Conservation (phyloP, 768 basidiomycete genomes). For the Suillus fuscotomentosus region DNA sequence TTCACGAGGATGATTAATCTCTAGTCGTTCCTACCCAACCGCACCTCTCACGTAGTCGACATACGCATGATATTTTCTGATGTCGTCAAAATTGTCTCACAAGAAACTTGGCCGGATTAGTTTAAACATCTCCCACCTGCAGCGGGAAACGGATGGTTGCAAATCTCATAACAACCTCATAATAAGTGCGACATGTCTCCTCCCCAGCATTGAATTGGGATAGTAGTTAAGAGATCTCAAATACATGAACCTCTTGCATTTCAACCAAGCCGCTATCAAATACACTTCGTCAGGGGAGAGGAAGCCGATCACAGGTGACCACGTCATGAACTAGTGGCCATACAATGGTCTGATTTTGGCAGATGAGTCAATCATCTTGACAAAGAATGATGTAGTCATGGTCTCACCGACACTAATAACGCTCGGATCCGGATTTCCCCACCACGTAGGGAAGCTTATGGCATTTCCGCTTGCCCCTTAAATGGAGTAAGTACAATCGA, state of each 20-base stretch:
- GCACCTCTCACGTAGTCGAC: background rate
- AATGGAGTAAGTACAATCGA: constrained; percentile 30
- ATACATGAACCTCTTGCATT: background rate
- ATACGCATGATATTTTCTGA: background rate
- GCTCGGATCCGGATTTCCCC: constrained; percentile 26
- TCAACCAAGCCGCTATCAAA: background rate
- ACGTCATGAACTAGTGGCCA: background rate
- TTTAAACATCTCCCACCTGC: background rate
- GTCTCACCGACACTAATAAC: constrained; percentile 14
- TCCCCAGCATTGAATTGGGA: background rate
- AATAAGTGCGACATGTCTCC: background rate
- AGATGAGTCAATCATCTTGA: background rate
- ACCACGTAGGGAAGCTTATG: constrained; percentile 48
- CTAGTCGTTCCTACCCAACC: background rate
- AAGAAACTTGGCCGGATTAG: background rate
- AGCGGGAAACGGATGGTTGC: background rate
- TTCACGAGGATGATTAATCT: constrained; percentile 46
- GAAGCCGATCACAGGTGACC: background rate
- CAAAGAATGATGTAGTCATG: background rate
- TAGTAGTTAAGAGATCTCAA: background rate
- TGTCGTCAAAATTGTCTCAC: background rate
- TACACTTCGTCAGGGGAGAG: background rate
- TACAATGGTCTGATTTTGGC: background rate
- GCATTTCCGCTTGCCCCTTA: constrained; percentile 40
- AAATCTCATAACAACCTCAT: background rate